phyloP scores from a whole-genome alignment of 2,329 filamentous ascomycete species.

The Sporothrix protearum region DNA sequence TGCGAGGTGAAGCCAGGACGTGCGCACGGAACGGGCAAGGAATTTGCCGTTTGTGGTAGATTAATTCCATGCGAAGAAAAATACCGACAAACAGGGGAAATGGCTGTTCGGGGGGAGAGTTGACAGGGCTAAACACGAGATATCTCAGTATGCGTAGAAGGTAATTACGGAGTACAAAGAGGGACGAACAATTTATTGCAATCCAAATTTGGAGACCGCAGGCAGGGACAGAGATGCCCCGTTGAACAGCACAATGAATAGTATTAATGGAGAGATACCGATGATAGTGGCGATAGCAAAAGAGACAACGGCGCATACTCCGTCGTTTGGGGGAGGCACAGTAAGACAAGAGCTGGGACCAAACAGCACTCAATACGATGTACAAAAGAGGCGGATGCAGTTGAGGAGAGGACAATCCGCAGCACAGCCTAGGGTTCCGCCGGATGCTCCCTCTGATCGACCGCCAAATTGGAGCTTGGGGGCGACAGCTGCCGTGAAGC shows the following conservation, averaged over 20 bases:
- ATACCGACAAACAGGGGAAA: not conserved
- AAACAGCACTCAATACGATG: not conserved
- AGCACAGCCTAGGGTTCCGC: not conserved
- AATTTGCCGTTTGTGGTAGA: not conserved
- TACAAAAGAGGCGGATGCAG: not conserved
- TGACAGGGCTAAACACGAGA: slow-evolving; percentile 1
- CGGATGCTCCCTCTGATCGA: not conserved
- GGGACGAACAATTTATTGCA: not conserved
- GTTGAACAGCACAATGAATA: not conserved
- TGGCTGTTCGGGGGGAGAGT: not conserved
- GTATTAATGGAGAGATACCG: not conserved
- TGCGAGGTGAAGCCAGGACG: not conserved
- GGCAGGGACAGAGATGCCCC: not conserved
- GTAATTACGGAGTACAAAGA: not conserved
- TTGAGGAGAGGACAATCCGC: not conserved
- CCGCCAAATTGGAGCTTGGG: not conserved
- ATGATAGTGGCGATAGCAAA: not conserved
- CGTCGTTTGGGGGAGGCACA: not conserved
- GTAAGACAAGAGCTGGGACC: not conserved
- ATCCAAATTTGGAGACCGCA: not conserved
- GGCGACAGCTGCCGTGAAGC: not conserved
- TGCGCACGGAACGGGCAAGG: not conserved
- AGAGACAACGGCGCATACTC: not conserved
- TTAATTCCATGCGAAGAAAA: not conserved
- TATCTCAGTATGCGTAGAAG: no score